These are phyloP conservation scores for Pythium phragmiticola DNA, from an alignment of 352 stramenopile species.

Conservation along the genomic window DNA sequence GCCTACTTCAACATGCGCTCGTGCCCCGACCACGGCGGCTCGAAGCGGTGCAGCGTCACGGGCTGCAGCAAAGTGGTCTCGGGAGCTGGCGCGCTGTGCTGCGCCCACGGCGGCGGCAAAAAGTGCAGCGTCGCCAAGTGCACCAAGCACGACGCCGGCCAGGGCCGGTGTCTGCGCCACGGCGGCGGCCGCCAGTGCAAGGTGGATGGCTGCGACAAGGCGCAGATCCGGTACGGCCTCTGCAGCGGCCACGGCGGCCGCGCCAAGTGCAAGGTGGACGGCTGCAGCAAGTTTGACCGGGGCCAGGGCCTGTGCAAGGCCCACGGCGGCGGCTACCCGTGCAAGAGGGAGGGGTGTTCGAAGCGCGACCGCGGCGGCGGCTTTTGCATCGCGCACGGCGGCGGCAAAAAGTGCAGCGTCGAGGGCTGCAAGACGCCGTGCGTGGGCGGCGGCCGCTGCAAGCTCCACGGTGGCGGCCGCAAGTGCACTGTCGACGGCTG, in stretches of 20 bases:
- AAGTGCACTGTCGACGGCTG: constrained; percentile 53
- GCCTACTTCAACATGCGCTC: constrained; percentile 67
- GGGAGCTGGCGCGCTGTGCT: constrained; percentile 51
- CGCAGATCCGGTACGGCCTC: constrained; percentile 72
- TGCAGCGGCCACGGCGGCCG: constrained; percentile 74
- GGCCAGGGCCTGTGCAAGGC: constrained; percentile 79
- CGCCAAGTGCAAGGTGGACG: constrained; percentile 69
- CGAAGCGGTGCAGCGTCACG: constrained; percentile 54
- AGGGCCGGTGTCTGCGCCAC: constrained; percentile 65
- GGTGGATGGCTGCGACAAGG: constrained; percentile 63
- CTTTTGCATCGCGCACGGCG: constrained; percentile 72
- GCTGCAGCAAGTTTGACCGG: constrained; percentile 75
- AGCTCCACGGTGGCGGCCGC: constrained; percentile 60
- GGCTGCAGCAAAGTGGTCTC: constrained; percentile 58
- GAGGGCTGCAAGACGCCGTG: constrained; percentile 64
- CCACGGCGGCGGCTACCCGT: constrained; percentile 81
- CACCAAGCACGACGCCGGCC: constrained; percentile 69
- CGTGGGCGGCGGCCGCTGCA: constrained; percentile 71
- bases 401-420: constrained; percentile 81
- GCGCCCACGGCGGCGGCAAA: constrained; percentile 59
- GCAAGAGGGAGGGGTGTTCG: constrained; percentile 64
- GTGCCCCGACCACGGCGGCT: constrained; percentile 73
- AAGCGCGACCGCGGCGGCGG: constrained; percentile 87
- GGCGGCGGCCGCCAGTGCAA: constrained; percentile 66
- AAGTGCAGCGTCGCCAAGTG: constrained; percentile 75